Conservation (phyloP, 2,329 filamentous ascomycete genomes). For the Saccharata proteae region DNA sequence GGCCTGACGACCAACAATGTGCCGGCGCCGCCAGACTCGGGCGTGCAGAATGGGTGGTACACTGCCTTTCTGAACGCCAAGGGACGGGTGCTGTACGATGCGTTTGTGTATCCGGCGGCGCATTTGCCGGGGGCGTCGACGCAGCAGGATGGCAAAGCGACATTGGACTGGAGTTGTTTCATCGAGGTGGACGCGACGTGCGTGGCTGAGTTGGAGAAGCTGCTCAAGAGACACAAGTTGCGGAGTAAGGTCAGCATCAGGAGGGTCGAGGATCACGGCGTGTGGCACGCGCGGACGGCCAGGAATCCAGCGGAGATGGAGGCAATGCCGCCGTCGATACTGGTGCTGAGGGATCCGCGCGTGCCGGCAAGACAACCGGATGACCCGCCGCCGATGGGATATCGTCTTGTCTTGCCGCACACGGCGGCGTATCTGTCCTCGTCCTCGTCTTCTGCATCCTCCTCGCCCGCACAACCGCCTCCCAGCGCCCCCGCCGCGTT, state of each 20-base stretch:
- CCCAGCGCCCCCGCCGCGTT: conserved; percentile 3
- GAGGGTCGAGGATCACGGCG: conserved; percentile 50
- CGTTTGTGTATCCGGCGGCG: conserved; percentile 59
- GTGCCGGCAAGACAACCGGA: conserved; percentile 23
- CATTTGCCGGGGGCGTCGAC: conserved; percentile 10
- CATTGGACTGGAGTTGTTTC: conserved; percentile 46
- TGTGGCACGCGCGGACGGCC: conserved; percentile 51
- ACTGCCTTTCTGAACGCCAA: conserved; percentile 71
- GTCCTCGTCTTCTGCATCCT: background rate
- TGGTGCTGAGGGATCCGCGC: background rate
- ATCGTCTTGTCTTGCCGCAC: conserved; percentile 1
- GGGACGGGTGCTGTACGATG: conserved; percentile 76
- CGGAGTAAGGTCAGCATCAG: conserved; percentile 60
- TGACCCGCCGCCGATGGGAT: conserved; percentile 15
- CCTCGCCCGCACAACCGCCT: conserved; percentile 12
- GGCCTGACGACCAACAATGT: conserved; percentile 72
- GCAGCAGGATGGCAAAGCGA: background rate
- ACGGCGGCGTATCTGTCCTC: background rate
- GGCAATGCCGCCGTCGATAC: background rate
- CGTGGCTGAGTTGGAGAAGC: conserved; percentile 49
- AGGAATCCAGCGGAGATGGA: background rate
- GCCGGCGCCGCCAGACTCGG: conserved; percentile 28
- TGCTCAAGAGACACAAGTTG: conserved; percentile 73
- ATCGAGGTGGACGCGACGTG: conserved; percentile 71
- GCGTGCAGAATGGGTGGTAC: conserved; percentile 37